A percentile compares a stretch with the other conserved stretches of the same genome.
phyloP scores from a whole-genome alignment of 2,329 filamentous ascomycete species.

The Teratosphaeria pseudoeucalypti region DNA sequence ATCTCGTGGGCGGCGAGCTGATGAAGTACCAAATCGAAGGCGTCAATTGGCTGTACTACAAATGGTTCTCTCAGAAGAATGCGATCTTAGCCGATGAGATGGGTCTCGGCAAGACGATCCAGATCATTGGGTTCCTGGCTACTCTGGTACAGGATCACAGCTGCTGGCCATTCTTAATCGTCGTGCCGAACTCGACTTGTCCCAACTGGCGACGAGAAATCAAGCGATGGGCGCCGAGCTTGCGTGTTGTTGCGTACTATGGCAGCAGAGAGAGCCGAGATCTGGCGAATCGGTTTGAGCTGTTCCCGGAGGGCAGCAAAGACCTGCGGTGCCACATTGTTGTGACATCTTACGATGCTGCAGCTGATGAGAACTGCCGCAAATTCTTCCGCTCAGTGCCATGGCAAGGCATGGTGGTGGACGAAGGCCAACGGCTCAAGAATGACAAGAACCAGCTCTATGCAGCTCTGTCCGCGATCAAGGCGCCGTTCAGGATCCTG shows the following conservation, averaged over 20 bases:
- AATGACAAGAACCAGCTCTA: constrained; percentile 84
- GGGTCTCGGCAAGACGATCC: constrained; percentile 95
- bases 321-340: constrained; percentile 82
- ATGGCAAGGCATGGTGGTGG: constrained; percentile 83
- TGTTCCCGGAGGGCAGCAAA: constrained; percentile 57
- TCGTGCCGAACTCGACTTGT: constrained; percentile 90
- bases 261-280: constrained; percentile 65
- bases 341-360: constrained; percentile 88
- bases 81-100: constrained; percentile 94
- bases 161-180: constrained; percentile 86
- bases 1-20: constrained; percentile 65
- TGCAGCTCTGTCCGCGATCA: constrained; percentile 58
- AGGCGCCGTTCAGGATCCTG: constrained; percentile 72
- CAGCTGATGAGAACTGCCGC: constrained; percentile 63
- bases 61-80: constrained; percentile 73
- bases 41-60: constrained; percentile 88
- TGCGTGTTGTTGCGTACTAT: constrained; percentile 88
- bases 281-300: constrained; percentile 69
- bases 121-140: constrained; percentile 74
- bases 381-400: constrained; percentile 58
- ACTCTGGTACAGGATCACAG: constrained; percentile 51
- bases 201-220: constrained; percentile 97
- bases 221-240: constrained; percentile 77
- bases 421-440: constrained; percentile 91
- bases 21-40: constrained; percentile 94